Percentiles rank a stretch among this genome's conserved stretches.
phyloP scores from a whole-genome alignment of 495 filamentous ascomycete species.

The Talaromyces nanjingensis region DNA sequence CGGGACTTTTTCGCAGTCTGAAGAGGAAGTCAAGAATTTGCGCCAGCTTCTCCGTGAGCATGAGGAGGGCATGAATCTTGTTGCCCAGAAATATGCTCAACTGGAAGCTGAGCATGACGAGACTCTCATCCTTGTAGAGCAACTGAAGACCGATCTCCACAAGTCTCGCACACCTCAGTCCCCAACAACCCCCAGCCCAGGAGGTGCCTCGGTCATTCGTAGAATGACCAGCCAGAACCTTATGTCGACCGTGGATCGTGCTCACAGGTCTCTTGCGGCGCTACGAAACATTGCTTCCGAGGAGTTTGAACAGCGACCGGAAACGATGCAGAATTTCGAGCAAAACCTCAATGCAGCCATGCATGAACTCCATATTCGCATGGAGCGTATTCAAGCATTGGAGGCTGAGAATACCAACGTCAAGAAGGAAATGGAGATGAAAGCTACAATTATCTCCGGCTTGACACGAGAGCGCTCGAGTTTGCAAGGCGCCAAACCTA shows the following conservation, averaged over 20 bases:
- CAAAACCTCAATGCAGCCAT: slow-evolving; percentile 84
- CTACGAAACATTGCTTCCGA: slow-evolving; percentile 82
- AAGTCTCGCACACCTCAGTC: slow-evolving; percentile 61
- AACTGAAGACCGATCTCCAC: slow-evolving; percentile 77
- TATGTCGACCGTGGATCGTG: slow-evolving; percentile 74
- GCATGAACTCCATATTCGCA: slow-evolving; percentile 80
- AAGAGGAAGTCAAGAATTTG: slow-evolving; percentile 63
- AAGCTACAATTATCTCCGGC: slow-evolving; percentile 89
- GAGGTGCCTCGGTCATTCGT: slow-evolving; percentile 53
- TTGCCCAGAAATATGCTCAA: slow-evolving; percentile 71
- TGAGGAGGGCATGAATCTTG: slow-evolving; percentile 60
- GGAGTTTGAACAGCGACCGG: slow-evolving; percentile 73
- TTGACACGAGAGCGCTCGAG: slow-evolving; percentile 86
- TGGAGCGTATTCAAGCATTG: slow-evolving; percentile 81
- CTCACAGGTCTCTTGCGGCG: slow-evolving; percentile 84
- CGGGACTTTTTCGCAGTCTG: slow-evolving; percentile 18
- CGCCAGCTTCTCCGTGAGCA: slow-evolving; percentile 67
- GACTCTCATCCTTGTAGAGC: slow-evolving; percentile 77
- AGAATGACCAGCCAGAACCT: slow-evolving; percentile 92
- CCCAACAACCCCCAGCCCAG: slow-evolving; percentile 50
- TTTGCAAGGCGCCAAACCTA: slow-evolving; percentile 71
- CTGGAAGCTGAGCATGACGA: slow-evolving; percentile 76
- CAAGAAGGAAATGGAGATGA: slow-evolving; percentile 93
- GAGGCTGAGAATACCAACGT: slow-evolving; percentile 77
- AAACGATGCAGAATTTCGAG: slow-evolving; percentile 88